Evolutionary conservation across 148 eudicot species (phyloP).

Genomic region (Chenopodium quinoa): DNA sequence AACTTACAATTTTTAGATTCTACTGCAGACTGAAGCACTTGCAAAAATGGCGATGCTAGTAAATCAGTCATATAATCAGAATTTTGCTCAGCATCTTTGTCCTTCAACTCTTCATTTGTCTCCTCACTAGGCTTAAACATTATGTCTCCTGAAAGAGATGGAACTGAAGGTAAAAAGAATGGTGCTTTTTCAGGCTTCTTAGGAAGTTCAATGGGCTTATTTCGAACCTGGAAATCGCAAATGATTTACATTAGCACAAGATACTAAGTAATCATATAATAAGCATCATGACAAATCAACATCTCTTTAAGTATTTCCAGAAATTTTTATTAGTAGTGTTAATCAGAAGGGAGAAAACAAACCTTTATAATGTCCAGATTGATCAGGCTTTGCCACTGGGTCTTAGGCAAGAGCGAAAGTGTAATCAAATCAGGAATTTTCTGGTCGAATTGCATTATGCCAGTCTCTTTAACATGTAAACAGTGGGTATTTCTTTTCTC

Average conservation of each 20-base stretch:
- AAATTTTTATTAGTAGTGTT: not conserved
- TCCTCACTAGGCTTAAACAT: slow-evolving; percentile 51
- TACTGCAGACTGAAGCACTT: slow-evolving; percentile 59
- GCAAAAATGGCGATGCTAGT: slow-evolving; percentile 53
- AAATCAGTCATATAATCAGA: slow-evolving; percentile 29
- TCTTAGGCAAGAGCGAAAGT: slow-evolving; percentile 87
- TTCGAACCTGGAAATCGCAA: slow-evolving; percentile 56
- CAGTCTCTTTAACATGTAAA: slow-evolving; percentile 29
- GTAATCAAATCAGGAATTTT: slow-evolving; percentile 93
- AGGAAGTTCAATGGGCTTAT: slow-evolving; percentile 94
- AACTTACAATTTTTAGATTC: slow-evolving; percentile 66
- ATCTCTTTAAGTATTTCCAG: not conserved
- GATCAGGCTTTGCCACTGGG: slow-evolving; percentile 98
- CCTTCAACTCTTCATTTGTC: slow-evolving; percentile 43
- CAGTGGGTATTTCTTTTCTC: slow-evolving; percentile 29
- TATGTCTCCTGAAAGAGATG: slow-evolving; percentile 87
- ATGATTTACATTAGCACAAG: slow-evolving; percentile 11
- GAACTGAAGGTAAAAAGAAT: slow-evolving; percentile 87
- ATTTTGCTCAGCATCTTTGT: slow-evolving; percentile 23
- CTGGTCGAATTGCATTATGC: slow-evolving; percentile 30
- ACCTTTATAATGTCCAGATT: slow-evolving; percentile 93
- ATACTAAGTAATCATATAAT: not conserved
- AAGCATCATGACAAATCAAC: not conserved
- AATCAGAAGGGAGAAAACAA: slow-evolving; percentile 17
- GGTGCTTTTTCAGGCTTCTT: slow-evolving; percentile 95